Evolutionary conservation across 352 stramenopile species (phyloP), one percentile per base, ranked within the genome.

Genomic region (Phytophthora uliginosa): DNA sequence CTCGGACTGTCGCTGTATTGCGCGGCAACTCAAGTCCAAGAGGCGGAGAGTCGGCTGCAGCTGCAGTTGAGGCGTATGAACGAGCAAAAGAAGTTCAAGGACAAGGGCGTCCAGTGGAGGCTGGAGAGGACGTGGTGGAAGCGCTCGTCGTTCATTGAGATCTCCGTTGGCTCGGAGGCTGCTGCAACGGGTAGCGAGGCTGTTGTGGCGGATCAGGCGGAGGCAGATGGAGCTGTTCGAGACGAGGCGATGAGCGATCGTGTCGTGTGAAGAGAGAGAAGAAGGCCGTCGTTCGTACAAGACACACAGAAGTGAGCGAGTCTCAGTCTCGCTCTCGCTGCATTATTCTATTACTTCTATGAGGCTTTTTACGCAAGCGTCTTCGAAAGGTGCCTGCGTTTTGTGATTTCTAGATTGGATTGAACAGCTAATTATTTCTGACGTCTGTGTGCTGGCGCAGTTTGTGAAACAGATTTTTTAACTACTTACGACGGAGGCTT

Each of bases 1-100:
- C 68, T 93, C 18, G 90, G 90, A 0, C 66, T 95, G 20, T 95
- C 88, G 12, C 83, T 96, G 48, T 96, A 96, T 67, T 95, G 90
- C 33, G 90, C 90, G 33, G 80, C 81, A 22, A 73, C 79, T 10
- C 90, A 96, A 67, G 88, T 96, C 33, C 76, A 78, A 26, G 90
- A 96, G 54, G 88, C 90, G 8, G 87, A 95, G 65, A 72, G 60
- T 58, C 84, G 88, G 42, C 66, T 91, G 52, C 68, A 84, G 38
- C 63, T 94, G 34, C 90, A 96, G 60, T 73, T 96, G 51, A 78
- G 76, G 28, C 88, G 86, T 6, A 72, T 96, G 28, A 96, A 96
- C 51, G 76, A 85, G 2, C 83, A 94, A 55, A 68, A 66, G 22
- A 90, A 88, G 57, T 95, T 94, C 48, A 73, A 81, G 40, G 36